Evolutionary conservation across 2,329 filamentous ascomycete genomes (phyloP), one percentile per base, ranked within the genome.

Genomic region (Colletotrichum lupini): DNA sequence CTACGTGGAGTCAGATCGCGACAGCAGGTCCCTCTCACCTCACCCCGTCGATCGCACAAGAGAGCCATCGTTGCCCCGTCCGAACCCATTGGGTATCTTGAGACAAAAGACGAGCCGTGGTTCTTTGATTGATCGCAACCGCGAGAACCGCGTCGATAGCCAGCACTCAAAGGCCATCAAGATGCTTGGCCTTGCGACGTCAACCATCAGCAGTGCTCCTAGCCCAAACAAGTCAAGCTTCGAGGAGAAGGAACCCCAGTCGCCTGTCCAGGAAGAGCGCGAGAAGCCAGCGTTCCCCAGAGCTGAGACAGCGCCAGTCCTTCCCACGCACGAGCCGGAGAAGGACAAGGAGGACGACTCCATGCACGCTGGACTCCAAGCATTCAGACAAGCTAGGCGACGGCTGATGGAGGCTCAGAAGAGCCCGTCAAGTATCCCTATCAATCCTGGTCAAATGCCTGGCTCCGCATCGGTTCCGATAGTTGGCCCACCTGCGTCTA

Each of bases 101-200:
- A 89, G 90, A 74, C 82, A 88, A 26, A 94, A 93, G 81, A 88
- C 91, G 4, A 95, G 93, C 79, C 87, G 88, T 24, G 91, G 92
- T 16, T 93, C 92, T 3, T 83, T 95, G 30, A 84, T 87, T 30
- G 88, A 88, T 22, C 81, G 86, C 14, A 84, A 84, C 56, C 81
- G 83, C 22, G 86, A 89, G 12, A 80, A 80, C 30, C 81, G 85
- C 28, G 81, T 79, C 68, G 77, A 78, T 7, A 82, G 82, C 9
- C 87, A 83, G 72, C 67, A 66, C n/a, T 81, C 86, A 2, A 93
- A 92, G 78, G 84, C 88, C 0, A 87, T 89, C 80, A 93, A 91
- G 81, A 88, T 92, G 79, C 85, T 92, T 12, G 91, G 91, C 3
- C 81, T 92, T 16, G 87, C 87, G 9, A 80, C 82, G 9, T 76